Evolutionary conservation across 371 early-diverging fungal species (phyloP).

Genomic region (Mucor indicus): DNA sequence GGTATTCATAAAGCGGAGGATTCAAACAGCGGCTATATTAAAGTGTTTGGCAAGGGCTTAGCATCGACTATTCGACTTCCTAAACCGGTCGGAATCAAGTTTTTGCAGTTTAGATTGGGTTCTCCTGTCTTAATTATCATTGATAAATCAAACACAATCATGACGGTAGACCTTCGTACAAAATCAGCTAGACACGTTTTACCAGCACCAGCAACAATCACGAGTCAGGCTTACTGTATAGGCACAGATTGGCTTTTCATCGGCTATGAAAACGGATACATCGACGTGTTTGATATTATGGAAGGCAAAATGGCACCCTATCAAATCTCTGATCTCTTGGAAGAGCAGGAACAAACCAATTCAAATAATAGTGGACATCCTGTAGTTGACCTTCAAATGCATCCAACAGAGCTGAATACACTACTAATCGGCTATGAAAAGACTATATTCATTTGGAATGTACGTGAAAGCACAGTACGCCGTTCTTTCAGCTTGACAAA

Average conservation of each 20-base stretch:
- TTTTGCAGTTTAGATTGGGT: constrained; percentile 52
- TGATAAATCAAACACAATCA: constrained; percentile 49
- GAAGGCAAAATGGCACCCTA: constrained; percentile 40
- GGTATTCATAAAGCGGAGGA: constrained; percentile 15
- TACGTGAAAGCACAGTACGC: constrained; percentile 40
- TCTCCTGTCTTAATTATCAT: constrained; percentile 43
- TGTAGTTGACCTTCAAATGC: constrained; percentile 51
- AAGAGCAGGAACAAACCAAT: neutral
- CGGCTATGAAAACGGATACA: constrained; percentile 52
- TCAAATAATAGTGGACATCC: constrained; percentile 11
- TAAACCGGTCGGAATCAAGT: constrained; percentile 38
- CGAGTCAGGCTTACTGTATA: constrained; percentile 43
- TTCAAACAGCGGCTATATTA: constrained; percentile 21
- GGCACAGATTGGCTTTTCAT: constrained; percentile 61
- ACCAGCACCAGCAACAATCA: constrained; percentile 45
- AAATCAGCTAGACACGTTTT: constrained; percentile 34
- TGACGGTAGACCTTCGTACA: constrained; percentile 49
- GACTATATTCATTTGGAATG: constrained; percentile 46
- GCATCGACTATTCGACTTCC: constrained; percentile 22
- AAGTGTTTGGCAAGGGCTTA: constrained; percentile 44
- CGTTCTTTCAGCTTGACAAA: constrained; percentile 20
- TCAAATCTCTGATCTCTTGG: constrained; percentile 44
- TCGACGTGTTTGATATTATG: constrained; percentile 55
- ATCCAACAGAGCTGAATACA: constrained; percentile 50
- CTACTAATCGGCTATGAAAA: constrained; percentile 54